Base-by-base conservation (phyloP, 225 moss, liverwort and hornwort species). In the Marchantia polymorpha region DNA sequence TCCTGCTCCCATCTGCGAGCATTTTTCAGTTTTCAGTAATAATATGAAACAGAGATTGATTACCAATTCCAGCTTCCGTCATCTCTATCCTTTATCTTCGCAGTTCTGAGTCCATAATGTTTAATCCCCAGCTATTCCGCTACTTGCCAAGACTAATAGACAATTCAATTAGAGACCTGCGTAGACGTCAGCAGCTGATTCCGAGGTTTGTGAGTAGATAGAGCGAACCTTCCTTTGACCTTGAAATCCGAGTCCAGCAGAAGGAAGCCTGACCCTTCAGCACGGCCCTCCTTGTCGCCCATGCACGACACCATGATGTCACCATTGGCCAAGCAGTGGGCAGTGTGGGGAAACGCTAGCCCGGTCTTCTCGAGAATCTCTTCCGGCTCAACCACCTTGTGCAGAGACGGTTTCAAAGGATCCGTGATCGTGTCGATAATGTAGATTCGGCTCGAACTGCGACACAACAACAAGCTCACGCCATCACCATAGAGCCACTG, bases 291-390 rank as follows among this genome's bases (percentile, higher is more conserved):
- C 76, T 88, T 90, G 82, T 94, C 92, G 12, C 93, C 93, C 88
- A 94, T 89, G 83, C 93, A 94, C 23, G 93, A 94, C 66, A 94
- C 91, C 93, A 94, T 82, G 74, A 94, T 88, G 80, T 94, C 92
- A 25, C 97, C 97, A 80, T 91, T 93, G 48, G 94, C 97, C 86
- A 99, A 89, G 85, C 97, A 99, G 86, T 99, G 97, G n/a, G 95
- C 93, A 31, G 97, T 95, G 72, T 99, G 97, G 82, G 97, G 97
- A 79, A 90, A 99, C 7, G 97, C 97, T 79, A 99, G 82, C 61
- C 94, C 93, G 53, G 97, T 99, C 83, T 78, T 92, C 64, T 87
- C 83, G 78, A 52, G 59, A 22, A 99, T 95, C 70, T 99, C 97
- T 49, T 91, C 92, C 10, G 95, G 87, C 72, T 99, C 91, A 64